Percentiles rank a stretch among this genome's conserved stretches.
These are phyloP conservation scores for Calocybe indica DNA, from an alignment of 768 basidiomycete genomes.

Conservation along the genomic window DNA sequence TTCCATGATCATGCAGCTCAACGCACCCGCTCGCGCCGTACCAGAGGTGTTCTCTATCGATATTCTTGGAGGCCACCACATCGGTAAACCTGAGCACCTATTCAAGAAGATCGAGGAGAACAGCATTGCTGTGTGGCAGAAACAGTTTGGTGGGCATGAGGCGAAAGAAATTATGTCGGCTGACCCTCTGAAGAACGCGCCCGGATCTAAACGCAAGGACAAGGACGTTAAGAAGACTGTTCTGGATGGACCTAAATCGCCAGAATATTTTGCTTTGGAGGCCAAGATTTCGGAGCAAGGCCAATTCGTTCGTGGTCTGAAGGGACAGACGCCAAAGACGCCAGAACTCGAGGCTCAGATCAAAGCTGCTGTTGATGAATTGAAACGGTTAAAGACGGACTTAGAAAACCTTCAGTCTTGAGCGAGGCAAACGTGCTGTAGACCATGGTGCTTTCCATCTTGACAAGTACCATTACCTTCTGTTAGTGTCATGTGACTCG, in stretches of 20 bases:
- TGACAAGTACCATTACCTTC: no score
- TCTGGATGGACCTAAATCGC: constrained; percentile 55
- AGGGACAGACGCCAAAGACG: constrained; percentile 53
- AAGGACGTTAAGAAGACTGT: constrained; percentile 34
- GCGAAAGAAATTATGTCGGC: constrained; percentile 27
- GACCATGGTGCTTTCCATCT: no score
- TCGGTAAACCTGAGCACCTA: constrained; percentile 83
- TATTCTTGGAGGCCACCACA: constrained; percentile 78
- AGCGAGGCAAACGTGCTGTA: no score
- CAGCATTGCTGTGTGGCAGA: constrained; percentile 78
- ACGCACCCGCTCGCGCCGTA: constrained; percentile 80
- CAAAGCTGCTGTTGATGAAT: constrained; percentile 49
- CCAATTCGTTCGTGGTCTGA: constrained; percentile 64
- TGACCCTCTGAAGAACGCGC: constrained; percentile 36
- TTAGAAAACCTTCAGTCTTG: constrained; percentile 25
- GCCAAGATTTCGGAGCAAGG: constrained; percentile 74
- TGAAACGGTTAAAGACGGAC: constrained; percentile 64
- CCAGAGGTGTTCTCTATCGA: constrained; percentile 72
- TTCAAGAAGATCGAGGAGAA: constrained; percentile 94
- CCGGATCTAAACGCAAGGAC: constrained; percentile 52
- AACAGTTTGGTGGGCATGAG: constrained; percentile 69
- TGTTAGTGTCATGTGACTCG: no score
- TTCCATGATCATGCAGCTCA: constrained; percentile 78
- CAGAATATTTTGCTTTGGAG: constrained; percentile 69
- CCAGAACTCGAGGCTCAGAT: constrained; percentile 58